A percentile compares a stretch with the other conserved stretches of the same genome.
Conservation (phyloP, 2,329 filamentous ascomycete genomes). For the Aspergillus arachidicola region DNA sequence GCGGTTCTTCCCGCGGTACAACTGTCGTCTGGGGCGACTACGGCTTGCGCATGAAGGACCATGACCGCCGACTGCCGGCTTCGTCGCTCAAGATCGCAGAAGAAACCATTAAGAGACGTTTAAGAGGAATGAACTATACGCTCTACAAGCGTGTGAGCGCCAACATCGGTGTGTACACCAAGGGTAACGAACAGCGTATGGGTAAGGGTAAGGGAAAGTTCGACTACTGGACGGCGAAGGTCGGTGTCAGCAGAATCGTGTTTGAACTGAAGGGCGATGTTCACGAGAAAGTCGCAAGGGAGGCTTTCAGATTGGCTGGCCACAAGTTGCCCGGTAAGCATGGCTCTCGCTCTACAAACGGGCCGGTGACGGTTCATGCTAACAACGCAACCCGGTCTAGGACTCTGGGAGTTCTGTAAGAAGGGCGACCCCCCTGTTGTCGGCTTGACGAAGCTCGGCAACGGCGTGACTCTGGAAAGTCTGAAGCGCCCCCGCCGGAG, state of each 20-base stretch:
- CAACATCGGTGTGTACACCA: conserved; percentile 93
- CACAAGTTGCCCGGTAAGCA: conserved; percentile 86
- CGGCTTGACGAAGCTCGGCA: conserved; percentile 83
- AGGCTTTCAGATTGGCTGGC: conserved; percentile 90
- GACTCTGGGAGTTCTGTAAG: conserved; percentile 84
- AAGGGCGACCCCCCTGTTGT: conserved; percentile 89
- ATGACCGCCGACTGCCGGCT: conserved; percentile 87
- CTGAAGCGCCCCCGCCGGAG: conserved; percentile 78
- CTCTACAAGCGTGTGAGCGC: conserved; percentile 89
- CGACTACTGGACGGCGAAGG: conserved; percentile 90
- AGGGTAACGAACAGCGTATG: conserved; percentile 97
- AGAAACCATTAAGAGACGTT: conserved; percentile 84
- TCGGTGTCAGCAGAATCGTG: conserved; percentile 86
- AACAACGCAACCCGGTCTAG: conserved; percentile 29
- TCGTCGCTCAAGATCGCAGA: conserved; percentile 86
- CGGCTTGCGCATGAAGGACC: conserved; percentile 88
- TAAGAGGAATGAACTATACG: conserved; percentile 89
- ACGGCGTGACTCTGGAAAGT: conserved; percentile 79
- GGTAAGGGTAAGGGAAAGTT: conserved; percentile 98
- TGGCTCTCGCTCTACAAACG: conserved; percentile 9
- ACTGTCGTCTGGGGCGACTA: conserved; percentile 97
- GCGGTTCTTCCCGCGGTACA: conserved; percentile 87
- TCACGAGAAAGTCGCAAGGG: conserved; percentile 91
- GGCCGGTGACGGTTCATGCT: conserved; percentile 16
- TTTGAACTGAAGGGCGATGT: conserved; percentile 90